Evolutionary conservation across 768 basidiomycete genomes (phyloP), one percentile per base, ranked within the genome.

Genomic region (Gautieria morchelliformis): DNA sequence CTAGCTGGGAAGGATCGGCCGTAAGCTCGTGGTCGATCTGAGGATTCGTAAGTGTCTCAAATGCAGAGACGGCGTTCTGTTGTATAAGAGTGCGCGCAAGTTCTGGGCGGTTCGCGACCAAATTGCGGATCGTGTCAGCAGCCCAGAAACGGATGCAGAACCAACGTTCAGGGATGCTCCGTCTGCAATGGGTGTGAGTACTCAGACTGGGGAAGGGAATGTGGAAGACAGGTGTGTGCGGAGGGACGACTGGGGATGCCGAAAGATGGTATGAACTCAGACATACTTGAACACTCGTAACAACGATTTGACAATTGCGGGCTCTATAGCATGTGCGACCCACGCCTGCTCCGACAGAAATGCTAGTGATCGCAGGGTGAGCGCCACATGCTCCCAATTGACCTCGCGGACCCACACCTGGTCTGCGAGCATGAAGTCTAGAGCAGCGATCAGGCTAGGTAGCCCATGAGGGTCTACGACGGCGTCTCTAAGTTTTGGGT

Each of bases 71-170:
- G 9, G 53, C 53, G 41, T 46, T 33, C 5, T 44, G 32, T 1
- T 55, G 37, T 4, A 46, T n/a, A 11, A 55, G 41, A 24, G 41
- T 32, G n/a, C 41, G 37, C 19, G 42, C 53, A 20, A 55, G n/a
- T 6, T 14, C 14, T 19, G 53, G 53, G 24, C 53, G 53, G 40
- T 55, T 20, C 27, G 53, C 41, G 41, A 44, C 24, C 7, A 55
- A 33, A 20, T 55, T 55, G 19, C 33, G 40, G 3, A 55, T 19
- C 6, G 53, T 46, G 41, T 55, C 41, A 14, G 41, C 24, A 4
- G 53, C 53, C 53, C 53, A 55, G 19, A 24, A 55, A 20, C 44
- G 53, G 22, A 55, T 44, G 41, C 41, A 33, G 53, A 55, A 55
- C 41, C 44, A 46, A 15, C 53, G 53, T 22, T 44, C 42, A 6